Base-by-base conservation (phyloP, 23 red algal species). In the Agarophyton chilense region DNA sequence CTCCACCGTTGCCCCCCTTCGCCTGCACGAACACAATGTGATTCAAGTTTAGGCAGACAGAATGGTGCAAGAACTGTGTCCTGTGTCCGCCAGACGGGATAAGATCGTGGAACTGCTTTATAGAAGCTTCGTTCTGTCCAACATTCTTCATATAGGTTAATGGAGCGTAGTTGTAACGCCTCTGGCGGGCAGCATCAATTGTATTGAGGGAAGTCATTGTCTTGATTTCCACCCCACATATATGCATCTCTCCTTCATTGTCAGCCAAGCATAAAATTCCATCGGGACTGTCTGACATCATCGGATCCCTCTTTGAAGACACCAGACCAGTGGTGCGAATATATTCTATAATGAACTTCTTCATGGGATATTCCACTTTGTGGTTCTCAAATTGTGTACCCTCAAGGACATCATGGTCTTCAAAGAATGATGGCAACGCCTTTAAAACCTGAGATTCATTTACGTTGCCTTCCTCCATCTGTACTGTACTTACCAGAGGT, bases 171-270 rank as follows among this genome's bases (percentile, higher is more conserved):
- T 62, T 62, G 14, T 52, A 26, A 21, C 36, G 36, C 0, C 36
- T 49, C 36, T 79, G 22, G 25, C 21, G 53, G 3, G 38, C 52
- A 38, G 22, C 46, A 9, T 83, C 79, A 66, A 83, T 83, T 24
- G 79, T 83, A 0, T 52, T 84, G 17, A 84, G 16, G 17, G 60
- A 26, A 46, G 81, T 67, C 81, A 84, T 84, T 10, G 81, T 84
- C 28, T 84, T 84, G 36, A 84, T 46, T 53, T 84, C 81, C 25
- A 84, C 34, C 17, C 61, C 81, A 49, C 55, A 38, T 11, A 84
- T 61, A 47, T 22, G 0, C 14, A 52, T 6, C 29, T 55, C 34
- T 0, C 62, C 39, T 32, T 39, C 81, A 50, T 45, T 18, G 58
- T n/a, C 45, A 47, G 57, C 26, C 2, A 68, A 0, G 31, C 55